Conservation (phyloP, 148 eudicot genomes). For the Nepenthes mirabilis region DNA sequence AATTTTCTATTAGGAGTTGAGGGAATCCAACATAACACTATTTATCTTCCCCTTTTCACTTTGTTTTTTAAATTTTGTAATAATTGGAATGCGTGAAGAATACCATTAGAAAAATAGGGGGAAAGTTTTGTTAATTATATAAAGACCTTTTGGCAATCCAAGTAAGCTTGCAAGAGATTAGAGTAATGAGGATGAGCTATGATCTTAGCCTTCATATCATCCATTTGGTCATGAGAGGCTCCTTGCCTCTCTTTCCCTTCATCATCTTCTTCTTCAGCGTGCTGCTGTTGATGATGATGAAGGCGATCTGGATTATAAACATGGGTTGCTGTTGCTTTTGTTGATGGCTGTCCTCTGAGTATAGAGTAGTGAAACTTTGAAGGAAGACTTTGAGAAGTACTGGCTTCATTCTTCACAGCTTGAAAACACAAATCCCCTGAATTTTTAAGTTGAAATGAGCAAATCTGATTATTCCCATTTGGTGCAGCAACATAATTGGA, state of each 20-base stretch:
- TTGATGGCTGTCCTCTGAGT: not conserved
- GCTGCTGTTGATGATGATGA: not conserved
- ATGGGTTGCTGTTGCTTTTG: not conserved
- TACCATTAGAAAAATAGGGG: not conserved
- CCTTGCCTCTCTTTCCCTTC: conserved; percentile 20
- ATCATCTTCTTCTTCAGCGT: not conserved
- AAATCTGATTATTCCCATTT: not conserved
- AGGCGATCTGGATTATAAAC: not conserved
- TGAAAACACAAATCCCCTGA: no score
- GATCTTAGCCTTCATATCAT: conserved; percentile 43
- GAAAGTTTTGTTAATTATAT: not conserved
- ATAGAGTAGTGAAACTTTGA: no score
- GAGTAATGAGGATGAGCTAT: conserved; percentile 62
- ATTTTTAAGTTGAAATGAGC: no score
- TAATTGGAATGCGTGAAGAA: not conserved
- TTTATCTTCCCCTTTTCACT: conserved; percentile 1
- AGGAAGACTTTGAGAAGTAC: no score
- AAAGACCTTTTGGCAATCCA: conserved; percentile 61
- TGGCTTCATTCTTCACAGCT: no score
- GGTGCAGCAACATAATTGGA: not conserved
- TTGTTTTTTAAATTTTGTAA: not conserved
- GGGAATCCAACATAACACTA: conserved; percentile 1
- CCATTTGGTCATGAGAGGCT: not conserved
- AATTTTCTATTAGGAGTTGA: not conserved
- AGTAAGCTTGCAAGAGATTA: conserved; percentile 47